Conservation (phyloP, 129 eudicot species). For the Helianthus annuus region DNA sequence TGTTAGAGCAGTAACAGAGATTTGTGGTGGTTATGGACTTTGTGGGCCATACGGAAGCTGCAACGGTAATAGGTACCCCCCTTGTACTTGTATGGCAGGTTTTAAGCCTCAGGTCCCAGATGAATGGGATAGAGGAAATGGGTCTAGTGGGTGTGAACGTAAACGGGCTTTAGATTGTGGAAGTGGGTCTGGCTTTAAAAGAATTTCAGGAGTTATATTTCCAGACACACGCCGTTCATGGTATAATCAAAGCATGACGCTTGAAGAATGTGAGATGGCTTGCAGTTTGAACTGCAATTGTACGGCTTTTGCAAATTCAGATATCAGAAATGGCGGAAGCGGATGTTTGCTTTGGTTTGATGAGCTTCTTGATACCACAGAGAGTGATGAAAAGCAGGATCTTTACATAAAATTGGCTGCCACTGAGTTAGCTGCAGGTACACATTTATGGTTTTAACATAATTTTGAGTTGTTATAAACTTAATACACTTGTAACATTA, state of each 20-base stretch:
- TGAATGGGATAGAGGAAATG: conserved; percentile 21
- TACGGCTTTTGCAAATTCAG: conserved; percentile 19
- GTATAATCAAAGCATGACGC: conserved; percentile 35
- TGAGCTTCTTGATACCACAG: conserved; percentile 29
- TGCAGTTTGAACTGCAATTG: conserved; percentile 37
- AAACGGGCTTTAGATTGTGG: conserved; percentile 21
- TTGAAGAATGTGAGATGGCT: conserved; percentile 30
- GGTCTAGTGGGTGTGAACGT: conserved; percentile 40
- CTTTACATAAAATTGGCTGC: conserved; percentile 36
- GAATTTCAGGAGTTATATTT: conserved; percentile 18
- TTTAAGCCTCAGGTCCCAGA: conserved; percentile 20
- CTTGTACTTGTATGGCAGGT: conserved; percentile 34
- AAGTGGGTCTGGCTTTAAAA: conserved; percentile 22
- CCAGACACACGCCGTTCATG: conserved; percentile 35
- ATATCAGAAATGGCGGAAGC: conserved; percentile 26
- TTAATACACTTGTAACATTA: background rate
- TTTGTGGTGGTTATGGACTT: conserved; percentile 33
- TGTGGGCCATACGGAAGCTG: conserved; percentile 43
- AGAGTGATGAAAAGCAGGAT: conserved; percentile 10
- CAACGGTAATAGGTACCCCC: conserved; percentile 6
- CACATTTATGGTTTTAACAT: too few relatives aligned
- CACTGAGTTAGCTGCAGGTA: conserved; percentile 36
- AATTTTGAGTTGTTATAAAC: background rate
- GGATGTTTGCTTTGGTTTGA: conserved; percentile 48
- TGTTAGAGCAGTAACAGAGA: background rate